phyloP scores from a whole-genome alignment of 2,329 filamentous ascomycete species.

The Aspergillus vadensis region DNA sequence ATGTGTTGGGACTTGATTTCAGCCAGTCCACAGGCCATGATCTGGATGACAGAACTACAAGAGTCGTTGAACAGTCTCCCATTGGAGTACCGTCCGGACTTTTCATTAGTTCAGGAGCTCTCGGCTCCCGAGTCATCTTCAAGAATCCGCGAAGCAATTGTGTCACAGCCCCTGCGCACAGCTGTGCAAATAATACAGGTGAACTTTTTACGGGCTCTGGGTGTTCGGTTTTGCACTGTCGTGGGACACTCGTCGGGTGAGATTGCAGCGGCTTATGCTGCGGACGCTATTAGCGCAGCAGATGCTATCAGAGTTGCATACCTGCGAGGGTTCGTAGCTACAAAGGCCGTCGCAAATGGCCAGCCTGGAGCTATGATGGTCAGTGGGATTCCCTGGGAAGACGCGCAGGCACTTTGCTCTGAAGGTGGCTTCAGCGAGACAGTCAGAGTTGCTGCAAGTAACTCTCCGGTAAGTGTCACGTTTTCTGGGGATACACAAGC shows the following conservation, averaged over 20 bases:
- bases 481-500: slow-evolving; percentile 47
- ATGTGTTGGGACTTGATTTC: slow-evolving; percentile 31
- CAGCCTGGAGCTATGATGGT: slow-evolving; percentile 51
- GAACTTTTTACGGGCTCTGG: slow-evolving; percentile 25
- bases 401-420: slow-evolving; percentile 4
- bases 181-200: slow-evolving; percentile 27
- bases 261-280: slow-evolving; percentile 51
- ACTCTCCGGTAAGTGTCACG: slow-evolving; percentile 48
- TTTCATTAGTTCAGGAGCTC: slow-evolving; percentile 25
- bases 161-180: slow-evolving; percentile 23
- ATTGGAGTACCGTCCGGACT: slow-evolving; percentile 24
- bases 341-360: slow-evolving; percentile 12
- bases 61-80: slow-evolving; percentile 23
- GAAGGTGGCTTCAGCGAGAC: slow-evolving; percentile 28
- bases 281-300: slow-evolving; percentile 1
- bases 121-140: slow-evolving; percentile 18
- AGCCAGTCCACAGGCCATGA: slow-evolving; percentile 17
- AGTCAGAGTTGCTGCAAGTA: slow-evolving; percentile 41
- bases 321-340: slow-evolving; percentile 42
- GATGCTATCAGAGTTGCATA: slow-evolving; percentile 49
- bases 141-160: slow-evolving; percentile 25
- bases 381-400: slow-evolving; percentile 30
- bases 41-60: slow-evolving; percentile 15
- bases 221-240: slow-evolving; percentile 36
- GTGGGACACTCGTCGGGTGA: slow-evolving; percentile 54